A percentile compares a stretch with the other conserved stretches of the same genome.
Conservation (phyloP, 495 filamentous ascomycete genomes). For the Trichoderma parareesei region DNA sequence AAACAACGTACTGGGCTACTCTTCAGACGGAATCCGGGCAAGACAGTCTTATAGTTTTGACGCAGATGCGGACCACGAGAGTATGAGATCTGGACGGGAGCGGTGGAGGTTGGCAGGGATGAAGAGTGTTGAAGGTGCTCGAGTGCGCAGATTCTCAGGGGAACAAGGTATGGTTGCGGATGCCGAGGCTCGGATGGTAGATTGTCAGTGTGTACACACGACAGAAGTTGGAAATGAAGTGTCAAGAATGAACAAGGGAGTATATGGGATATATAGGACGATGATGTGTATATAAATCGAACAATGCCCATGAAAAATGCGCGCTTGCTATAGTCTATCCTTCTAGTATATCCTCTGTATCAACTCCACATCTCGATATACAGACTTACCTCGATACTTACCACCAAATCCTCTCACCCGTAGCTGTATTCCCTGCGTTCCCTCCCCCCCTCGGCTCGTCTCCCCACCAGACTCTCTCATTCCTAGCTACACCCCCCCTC, state of each 20-base stretch:
- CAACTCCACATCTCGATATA: too few species aligned
- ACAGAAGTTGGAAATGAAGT: neutral
- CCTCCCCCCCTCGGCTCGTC: too few species aligned
- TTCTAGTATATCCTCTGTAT: too few species aligned
- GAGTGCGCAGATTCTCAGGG: constrained; percentile 27
- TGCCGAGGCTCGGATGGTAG: neutral
- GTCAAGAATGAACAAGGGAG: too few species aligned
- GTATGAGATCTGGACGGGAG: constrained; percentile 39
- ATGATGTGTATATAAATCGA: neutral
- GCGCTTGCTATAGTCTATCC: too few species aligned
- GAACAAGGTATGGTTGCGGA: constrained; percentile 15
- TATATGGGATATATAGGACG: neutral
- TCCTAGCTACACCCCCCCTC: too few species aligned
- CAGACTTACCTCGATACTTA: too few species aligned
- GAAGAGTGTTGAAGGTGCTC: constrained; percentile 30
- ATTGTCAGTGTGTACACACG: neutral
- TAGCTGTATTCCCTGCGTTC: too few species aligned
- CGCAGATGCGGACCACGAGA: constrained; percentile 8
- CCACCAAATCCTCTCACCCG: too few species aligned
- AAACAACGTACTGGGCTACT: constrained; percentile 37
- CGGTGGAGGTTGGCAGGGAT: constrained; percentile 37
- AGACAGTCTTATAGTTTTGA: neutral
- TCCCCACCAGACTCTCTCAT: too few species aligned
- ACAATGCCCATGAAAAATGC: too few species aligned
- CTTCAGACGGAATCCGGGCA: too few species aligned